Conservation (phyloP, 225 moss, liverwort and hornwort genomes). For the Polytrichum formosum region DNA sequence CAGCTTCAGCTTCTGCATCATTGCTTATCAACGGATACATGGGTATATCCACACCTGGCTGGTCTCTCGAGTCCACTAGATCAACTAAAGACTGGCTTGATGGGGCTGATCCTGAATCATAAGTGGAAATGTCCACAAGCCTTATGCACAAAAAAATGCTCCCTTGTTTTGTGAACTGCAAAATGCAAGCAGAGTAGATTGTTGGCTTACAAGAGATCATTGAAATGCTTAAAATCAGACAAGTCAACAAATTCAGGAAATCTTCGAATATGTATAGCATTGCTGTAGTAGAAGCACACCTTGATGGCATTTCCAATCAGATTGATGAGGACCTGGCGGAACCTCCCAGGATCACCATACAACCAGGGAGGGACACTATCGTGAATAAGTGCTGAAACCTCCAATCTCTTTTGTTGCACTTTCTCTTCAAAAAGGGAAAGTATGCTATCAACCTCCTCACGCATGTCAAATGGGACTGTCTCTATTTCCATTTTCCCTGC, state of each 20-base stretch:
- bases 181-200: background rate
- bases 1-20: background rate
- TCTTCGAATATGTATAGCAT: too few relatives aligned
- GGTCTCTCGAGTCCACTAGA: background rate
- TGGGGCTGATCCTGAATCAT: background rate
- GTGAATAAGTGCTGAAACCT: conserved; percentile 45
- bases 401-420: conserved; percentile 44
- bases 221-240: too few relatives aligned
- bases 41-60: background rate
- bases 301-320: conserved; percentile 56
- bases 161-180: conserved; percentile 60
- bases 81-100: background rate
- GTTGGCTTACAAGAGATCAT: too few relatives aligned
- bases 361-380: conserved; percentile 37
- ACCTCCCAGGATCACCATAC: conserved; percentile 51
- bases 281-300: conserved; percentile 11
- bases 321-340: conserved; percentile 59
- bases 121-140: conserved; percentile 4
- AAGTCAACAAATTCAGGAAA: too few relatives aligned
- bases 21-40: background rate
- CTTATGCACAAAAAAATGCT: conserved; percentile 49
- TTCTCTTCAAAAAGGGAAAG: conserved; percentile 56
- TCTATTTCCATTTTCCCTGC: conserved; percentile 62
- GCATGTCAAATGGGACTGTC: conserved; percentile 46
- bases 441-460: conserved; percentile 48